Conservation (phyloP, 192 early-diverging fungal genomes). For the Umbelopsis ramanniana region DNA sequence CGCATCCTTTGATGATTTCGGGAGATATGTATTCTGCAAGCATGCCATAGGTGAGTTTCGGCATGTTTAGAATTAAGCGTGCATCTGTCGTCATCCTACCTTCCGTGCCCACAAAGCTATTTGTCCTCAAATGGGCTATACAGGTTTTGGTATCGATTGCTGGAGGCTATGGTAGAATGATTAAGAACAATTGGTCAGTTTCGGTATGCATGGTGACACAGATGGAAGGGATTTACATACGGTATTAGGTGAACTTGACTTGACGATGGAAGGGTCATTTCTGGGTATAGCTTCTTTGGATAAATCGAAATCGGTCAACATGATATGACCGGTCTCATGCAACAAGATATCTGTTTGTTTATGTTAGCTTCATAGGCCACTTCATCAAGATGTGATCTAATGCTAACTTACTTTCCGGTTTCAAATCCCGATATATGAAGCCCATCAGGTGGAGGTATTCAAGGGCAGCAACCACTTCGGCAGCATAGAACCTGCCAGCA, state of each 20-base stretch:
- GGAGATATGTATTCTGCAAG: slow-evolving; percentile 93
- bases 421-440: slow-evolving; percentile 97
- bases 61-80: neutral
- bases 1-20: slow-evolving; percentile 93
- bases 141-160: slow-evolving; percentile 89
- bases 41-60: neutral
- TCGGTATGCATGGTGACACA: neutral
- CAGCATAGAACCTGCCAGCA: slow-evolving; percentile 95
- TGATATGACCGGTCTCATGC: slow-evolving; percentile 95
- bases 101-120: slow-evolving; percentile 98
- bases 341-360: slow-evolving; percentile 72
- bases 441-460: slow-evolving; percentile 97
- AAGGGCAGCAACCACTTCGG: slow-evolving; percentile 94
- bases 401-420: slow-evolving; percentile 85
- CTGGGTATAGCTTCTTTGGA: slow-evolving; percentile 90
- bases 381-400: neutral
- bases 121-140: slow-evolving; percentile 86
- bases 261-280: slow-evolving; percentile 71
- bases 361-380: neutral
- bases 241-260: slow-evolving; percentile 60
- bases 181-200: neutral
- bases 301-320: slow-evolving; percentile 99
- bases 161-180: slow-evolving; percentile 47
- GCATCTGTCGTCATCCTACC: slow-evolving; percentile 38
- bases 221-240: slow-evolving; percentile 34